These are phyloP conservation scores for Eucalyptus caleyi DNA, from an alignment of 345 rosid species.

Conservation along the genomic window DNA sequence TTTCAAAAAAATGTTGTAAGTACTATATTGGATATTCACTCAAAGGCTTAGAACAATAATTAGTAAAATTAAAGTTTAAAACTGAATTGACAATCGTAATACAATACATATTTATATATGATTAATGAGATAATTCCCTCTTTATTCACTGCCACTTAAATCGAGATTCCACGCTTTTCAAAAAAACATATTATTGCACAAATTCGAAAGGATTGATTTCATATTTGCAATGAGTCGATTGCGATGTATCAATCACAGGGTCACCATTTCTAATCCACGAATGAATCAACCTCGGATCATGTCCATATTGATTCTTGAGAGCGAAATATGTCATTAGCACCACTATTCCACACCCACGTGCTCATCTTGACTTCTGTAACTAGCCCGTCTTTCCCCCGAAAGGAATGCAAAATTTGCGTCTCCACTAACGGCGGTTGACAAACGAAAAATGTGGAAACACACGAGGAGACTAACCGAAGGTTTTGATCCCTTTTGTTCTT, in stretches of 20 bases:
- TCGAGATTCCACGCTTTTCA: not conserved
- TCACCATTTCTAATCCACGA: not conserved
- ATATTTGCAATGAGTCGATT: not conserved
- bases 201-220: not conserved
- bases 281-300: not conserved
- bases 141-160: not conserved
- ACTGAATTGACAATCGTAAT: rapidly evolving
- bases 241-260: not conserved
- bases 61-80: not conserved
- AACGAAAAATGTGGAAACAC: not conserved
- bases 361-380: not conserved
- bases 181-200: not conserved
- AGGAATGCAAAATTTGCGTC: not conserved
- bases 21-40: not conserved
- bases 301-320: not conserved
- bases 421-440: not conserved
- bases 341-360: not conserved
- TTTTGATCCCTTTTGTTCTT: not conserved
- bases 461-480: not conserved
- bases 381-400: not conserved
- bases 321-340: not conserved
- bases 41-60: not conserved
- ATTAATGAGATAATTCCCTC: not conserved
- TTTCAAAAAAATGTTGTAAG: not conserved
- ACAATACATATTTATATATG: not conserved